phyloP scores from a whole-genome alignment of 345 rosid genomes.

The Punica granatum region DNA sequence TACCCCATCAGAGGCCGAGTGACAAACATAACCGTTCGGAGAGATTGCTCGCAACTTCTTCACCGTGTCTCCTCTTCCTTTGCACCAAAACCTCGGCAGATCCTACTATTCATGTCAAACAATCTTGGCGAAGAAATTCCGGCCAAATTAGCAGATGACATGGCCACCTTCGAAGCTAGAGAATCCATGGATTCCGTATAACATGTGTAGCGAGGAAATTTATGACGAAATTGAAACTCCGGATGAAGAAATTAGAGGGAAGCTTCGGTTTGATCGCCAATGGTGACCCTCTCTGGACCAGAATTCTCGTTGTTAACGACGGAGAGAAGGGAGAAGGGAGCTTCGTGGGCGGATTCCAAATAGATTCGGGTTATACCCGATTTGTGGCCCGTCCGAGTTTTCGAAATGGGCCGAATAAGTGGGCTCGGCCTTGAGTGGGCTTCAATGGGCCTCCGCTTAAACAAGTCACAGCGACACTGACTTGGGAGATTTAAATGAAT shows the following conservation, averaged over 20 bases:
- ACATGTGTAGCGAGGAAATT: neutral
- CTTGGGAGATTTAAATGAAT: too few relatives aligned
- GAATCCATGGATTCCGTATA: slow-evolving; percentile 23
- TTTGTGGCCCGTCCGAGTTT: too few relatives aligned
- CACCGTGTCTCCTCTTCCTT: slow-evolving; percentile 4
- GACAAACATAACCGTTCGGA: slow-evolving; percentile 38
- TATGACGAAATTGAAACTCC: neutral
- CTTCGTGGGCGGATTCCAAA: neutral
- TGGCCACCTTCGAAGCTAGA: slow-evolving; percentile 13
- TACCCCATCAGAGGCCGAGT: slow-evolving; percentile 41
- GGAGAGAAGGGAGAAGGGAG: neutral
- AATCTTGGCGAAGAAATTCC: slow-evolving; percentile 19
- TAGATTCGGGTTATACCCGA: neutral
- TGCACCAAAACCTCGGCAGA: slow-evolving; percentile 10
- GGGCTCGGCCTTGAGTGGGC: too few relatives aligned
- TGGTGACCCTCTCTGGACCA: neutral
- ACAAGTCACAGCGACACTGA: too few relatives aligned
- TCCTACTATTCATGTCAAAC: slow-evolving; percentile 3
- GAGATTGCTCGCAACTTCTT: slow-evolving; percentile 15
- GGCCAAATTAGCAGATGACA: slow-evolving; percentile 20
- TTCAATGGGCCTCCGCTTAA: too few relatives aligned
- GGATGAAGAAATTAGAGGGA: neutral
- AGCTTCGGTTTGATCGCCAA: slow-evolving; percentile 5
- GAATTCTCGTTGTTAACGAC: slow-evolving; percentile 4
- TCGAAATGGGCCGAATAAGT: too few relatives aligned